Conservation (phyloP, 2,329 filamentous ascomycete genomes). For the Fusarium cicatricum region DNA sequence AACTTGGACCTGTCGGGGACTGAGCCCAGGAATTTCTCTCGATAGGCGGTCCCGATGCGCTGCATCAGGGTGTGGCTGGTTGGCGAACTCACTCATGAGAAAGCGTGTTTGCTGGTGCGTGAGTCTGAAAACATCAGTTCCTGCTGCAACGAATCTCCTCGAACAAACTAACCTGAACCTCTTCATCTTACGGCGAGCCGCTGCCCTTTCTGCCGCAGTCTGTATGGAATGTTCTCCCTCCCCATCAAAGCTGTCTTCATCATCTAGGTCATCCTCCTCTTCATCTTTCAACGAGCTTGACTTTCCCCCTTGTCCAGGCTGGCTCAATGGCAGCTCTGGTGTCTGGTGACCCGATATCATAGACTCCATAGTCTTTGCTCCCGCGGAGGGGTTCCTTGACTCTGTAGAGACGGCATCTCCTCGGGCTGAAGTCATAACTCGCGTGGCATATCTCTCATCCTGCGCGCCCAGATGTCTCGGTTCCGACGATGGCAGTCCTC, state of each 20-base stretch:
- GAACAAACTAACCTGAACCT: conserved; percentile 71
- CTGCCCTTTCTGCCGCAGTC: conserved; percentile 65
- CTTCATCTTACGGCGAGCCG: conserved; percentile 75
- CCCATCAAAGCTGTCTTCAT: conserved; percentile 64
- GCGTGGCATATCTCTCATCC: conserved; percentile 15
- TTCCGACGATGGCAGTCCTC: conserved; percentile 7
- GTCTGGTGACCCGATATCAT: conserved; percentile 45
- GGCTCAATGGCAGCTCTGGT: conserved; percentile 45
- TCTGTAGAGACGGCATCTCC: conserved; percentile 1
- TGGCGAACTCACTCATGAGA: conserved; percentile 95
- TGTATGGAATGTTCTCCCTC: conserved; percentile 50
- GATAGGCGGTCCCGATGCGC: conserved; percentile 88
- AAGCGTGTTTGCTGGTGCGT: conserved; percentile 98
- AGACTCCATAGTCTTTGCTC: conserved; percentile 5
- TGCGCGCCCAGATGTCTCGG: conserved; percentile 7
- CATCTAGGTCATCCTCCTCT: conserved; percentile 61
- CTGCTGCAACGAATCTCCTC: not conserved
- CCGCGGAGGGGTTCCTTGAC: not conserved
- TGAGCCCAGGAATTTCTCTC: conserved; percentile 88
- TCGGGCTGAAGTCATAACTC: conserved; percentile 2
- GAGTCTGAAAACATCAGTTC: conserved; percentile 66
- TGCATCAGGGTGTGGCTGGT: conserved; percentile 93
- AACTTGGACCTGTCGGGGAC: conserved; percentile 92
- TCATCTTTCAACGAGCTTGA: conserved; percentile 54
- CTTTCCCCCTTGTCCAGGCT: conserved; percentile 50